Conservation (phyloP, 352 stramenopile species). For the Pythium angustatum region DNA sequence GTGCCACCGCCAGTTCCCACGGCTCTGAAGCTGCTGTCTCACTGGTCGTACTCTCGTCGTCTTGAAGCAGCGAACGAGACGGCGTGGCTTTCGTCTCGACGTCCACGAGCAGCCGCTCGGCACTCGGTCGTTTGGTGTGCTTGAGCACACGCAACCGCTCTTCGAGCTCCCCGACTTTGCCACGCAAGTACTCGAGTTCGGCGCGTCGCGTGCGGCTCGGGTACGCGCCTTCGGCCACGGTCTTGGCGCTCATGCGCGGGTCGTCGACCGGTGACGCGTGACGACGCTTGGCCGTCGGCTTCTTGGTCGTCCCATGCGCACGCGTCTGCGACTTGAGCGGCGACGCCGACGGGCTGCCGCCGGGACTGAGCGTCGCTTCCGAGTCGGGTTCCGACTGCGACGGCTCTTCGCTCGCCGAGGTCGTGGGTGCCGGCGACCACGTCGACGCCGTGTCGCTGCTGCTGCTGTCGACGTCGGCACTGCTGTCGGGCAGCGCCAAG, state of each 20-base stretch:
- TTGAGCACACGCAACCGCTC: constrained; percentile 27
- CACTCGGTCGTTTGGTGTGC: constrained; percentile 4
- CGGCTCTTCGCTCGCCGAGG: constrained; percentile 8
- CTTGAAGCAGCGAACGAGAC: no score
- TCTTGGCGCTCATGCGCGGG: constrained; percentile 25
- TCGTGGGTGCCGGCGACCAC: constrained; percentile 19
- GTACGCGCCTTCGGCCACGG: constrained; percentile 18
- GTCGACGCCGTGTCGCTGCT: constrained; percentile 7
- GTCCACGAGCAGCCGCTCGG: no score
- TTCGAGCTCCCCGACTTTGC: constrained; percentile 22
- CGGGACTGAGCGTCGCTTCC: constrained; percentile 10
- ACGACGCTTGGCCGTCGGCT: constrained; percentile 1
- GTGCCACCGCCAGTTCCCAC: constrained; percentile 10
- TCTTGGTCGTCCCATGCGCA: no score
- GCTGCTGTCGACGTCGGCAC: constrained; percentile 3
- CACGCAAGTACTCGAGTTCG: constrained; percentile 28
- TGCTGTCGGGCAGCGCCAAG: constrained; percentile 8
- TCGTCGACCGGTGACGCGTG: constrained; percentile 14
- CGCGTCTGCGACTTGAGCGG: neutral
- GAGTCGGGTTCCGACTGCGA: constrained; percentile 28
- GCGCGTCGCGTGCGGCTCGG: constrained; percentile 23
- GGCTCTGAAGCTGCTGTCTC: neutral
- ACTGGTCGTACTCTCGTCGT: neutral
- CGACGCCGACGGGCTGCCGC: constrained; percentile 14
- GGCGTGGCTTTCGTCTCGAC: no score